Conservation (phyloP, 2,329 filamentous ascomycete genomes). For the Teratosphaeria destructans region DNA sequence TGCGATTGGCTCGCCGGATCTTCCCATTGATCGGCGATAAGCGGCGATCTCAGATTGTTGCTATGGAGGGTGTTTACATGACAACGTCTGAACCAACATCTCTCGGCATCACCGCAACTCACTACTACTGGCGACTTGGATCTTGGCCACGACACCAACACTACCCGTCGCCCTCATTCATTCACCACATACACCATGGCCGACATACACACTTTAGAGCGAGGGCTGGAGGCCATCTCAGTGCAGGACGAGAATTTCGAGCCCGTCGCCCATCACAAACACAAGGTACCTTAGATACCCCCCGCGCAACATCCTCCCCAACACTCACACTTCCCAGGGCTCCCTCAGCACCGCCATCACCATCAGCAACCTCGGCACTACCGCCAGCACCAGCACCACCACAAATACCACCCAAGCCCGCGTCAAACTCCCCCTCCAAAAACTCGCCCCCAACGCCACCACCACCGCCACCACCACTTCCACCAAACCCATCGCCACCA, state of each 20-base stretch:
- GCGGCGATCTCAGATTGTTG: neutral
- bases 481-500: slow-evolving; percentile 41
- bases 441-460: slow-evolving; percentile 66
- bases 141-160: neutral
- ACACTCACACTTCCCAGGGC: slow-evolving; percentile 27
- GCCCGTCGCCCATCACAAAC: slow-evolving; percentile 2
- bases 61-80: neutral
- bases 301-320: neutral
- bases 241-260: slow-evolving; percentile 77
- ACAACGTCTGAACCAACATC: neutral
- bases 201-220: slow-evolving; percentile 66
- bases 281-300: neutral
- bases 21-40: neutral
- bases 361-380: slow-evolving; percentile 35
- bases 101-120: neutral
- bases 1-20: neutral
- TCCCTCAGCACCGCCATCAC: slow-evolving; percentile 38
- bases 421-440: slow-evolving; percentile 64
- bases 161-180: slow-evolving; percentile 1
- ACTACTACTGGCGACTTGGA: neutral
- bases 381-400: slow-evolving; percentile 25
- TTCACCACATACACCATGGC: slow-evolving; percentile 15
- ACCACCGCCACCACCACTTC: slow-evolving; percentile 55
- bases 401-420: slow-evolving; percentile 42
- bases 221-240: slow-evolving; percentile 79